These are phyloP conservation scores for Begonia masoniana DNA, from an alignment of 306 rosid genomes.

Conservation along the genomic window DNA sequence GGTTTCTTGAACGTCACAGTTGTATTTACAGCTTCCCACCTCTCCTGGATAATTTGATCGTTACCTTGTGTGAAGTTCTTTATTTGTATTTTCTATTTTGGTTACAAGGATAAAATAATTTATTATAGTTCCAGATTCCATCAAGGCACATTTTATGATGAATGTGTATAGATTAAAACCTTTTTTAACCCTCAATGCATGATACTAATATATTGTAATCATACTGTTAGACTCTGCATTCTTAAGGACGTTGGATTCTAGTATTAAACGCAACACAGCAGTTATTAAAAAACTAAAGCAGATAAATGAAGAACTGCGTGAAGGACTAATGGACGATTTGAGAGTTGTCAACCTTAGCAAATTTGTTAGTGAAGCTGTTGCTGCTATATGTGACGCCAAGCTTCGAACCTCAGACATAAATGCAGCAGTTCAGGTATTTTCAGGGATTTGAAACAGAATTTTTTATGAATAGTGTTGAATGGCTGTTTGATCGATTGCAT, in stretches of 20 bases:
- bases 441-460: background rate
- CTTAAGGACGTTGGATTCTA: constrained; percentile 86
- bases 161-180: no score
- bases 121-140: no score
- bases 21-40: no score
- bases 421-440: constrained; percentile 90
- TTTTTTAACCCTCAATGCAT: no score
- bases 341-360: constrained; percentile 85
- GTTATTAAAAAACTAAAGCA: constrained; percentile 93
- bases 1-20: no score
- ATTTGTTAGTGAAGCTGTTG: constrained; percentile 97
- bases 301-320: constrained; percentile 94
- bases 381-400: constrained; percentile 90
- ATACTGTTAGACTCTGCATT: constrained; percentile 58
- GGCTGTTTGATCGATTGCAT: no score
- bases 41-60: no score
- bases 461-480: no score
- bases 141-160: no score
- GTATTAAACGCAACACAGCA: constrained; percentile 94
- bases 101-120: no score
- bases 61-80: no score
- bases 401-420: constrained; percentile 88
- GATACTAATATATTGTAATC: constrained; percentile 3
- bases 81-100: no score
- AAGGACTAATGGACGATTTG: constrained; percentile 78